A percentile compares a stretch with the other conserved stretches of the same genome.
Evolutionary conservation across 2,329 filamentous ascomycete species (phyloP).

Genomic region (Ophiocordyceps sinensis): DNA sequence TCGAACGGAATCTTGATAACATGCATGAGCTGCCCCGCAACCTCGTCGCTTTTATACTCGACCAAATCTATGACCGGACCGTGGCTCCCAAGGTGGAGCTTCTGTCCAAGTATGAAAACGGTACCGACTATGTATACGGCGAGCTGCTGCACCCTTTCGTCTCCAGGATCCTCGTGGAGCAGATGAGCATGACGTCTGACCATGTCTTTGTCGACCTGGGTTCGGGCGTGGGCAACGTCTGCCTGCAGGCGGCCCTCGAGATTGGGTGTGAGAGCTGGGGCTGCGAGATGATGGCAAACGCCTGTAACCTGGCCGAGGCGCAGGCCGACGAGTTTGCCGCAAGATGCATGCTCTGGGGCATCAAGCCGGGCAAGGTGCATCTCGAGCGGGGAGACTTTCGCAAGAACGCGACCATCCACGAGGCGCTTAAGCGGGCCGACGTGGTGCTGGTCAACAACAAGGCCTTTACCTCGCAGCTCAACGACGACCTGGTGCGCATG

Average conservation of each 20-base stretch:
- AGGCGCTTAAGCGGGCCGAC: conserved; percentile 69
- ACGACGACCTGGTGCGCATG: conserved; percentile 71
- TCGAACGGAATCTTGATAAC: conserved; percentile 56
- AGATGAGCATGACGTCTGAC: conserved; percentile 63
- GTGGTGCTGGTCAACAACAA: conserved; percentile 98
- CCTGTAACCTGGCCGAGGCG: conserved; percentile 64
- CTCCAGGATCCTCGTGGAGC: conserved; percentile 62
- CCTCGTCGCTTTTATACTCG: conserved; percentile 67
- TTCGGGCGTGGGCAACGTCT: conserved; percentile 91
- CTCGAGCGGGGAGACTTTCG: conserved; percentile 78
- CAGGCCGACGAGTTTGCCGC: conserved; percentile 73
- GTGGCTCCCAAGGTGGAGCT: conserved; percentile 80
- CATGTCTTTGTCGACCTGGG: conserved; percentile 90
- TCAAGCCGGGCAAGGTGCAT: conserved; percentile 63
- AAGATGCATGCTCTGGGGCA: conserved; percentile 81
- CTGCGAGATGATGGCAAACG: conserved; percentile 90
- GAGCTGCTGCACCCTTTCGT: conserved; percentile 80
- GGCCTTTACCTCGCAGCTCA: conserved; percentile 79
- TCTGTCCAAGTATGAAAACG: conserved; percentile 74
- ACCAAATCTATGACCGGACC: conserved; percentile 80
- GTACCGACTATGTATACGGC: conserved; percentile 87
- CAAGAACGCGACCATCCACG: conserved; percentile 52
- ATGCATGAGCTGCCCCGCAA: conserved; percentile 56
- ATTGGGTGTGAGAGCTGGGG: conserved; percentile 92
- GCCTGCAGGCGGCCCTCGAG: conserved; percentile 84